Evolutionary conservation across 2,329 filamentous ascomycete genomes (phyloP).

Genomic region (Apiospora malaysiana): DNA sequence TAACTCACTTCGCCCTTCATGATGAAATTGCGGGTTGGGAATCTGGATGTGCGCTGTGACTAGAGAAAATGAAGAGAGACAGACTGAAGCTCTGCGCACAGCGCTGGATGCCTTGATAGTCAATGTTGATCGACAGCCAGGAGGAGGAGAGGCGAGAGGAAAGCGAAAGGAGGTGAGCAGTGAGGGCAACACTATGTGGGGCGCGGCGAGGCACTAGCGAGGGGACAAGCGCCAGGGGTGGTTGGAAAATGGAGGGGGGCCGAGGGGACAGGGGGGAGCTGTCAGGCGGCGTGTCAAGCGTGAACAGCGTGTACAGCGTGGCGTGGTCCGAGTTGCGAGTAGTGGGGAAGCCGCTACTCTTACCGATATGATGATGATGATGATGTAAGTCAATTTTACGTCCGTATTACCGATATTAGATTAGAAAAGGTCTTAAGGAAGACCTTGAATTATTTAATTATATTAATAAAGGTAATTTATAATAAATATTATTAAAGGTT

Average conservation of each 20-base stretch:
- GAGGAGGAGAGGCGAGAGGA: neutral
- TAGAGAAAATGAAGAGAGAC: constrained; percentile 9
- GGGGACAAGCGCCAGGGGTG: neutral
- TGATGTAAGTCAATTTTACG: no score
- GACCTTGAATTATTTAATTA: no score
- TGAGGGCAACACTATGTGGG: neutral
- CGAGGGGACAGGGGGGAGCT: neutral
- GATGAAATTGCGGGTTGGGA: constrained; percentile 36
- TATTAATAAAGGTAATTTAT: no score
- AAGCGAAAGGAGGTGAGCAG: neutral
- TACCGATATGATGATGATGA: neutral
- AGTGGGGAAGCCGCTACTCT: no score
- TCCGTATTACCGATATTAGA: no score
- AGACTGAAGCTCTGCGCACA: constrained; percentile 26
- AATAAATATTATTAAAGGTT: no score
- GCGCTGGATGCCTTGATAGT: constrained; percentile 24
- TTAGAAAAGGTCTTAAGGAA: no score
- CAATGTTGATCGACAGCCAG: neutral
- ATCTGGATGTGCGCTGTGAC: neutral
- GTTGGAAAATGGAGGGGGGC: neutral
- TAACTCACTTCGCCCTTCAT: constrained; percentile 64
- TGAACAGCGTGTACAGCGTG: neutral
- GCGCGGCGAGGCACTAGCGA: neutral
- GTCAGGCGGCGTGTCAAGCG: neutral
- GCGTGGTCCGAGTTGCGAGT: no score